Base-by-base conservation (phyloP, 371 early-diverging fungal genomes). In the Dichotomocladium elegans region DNA sequence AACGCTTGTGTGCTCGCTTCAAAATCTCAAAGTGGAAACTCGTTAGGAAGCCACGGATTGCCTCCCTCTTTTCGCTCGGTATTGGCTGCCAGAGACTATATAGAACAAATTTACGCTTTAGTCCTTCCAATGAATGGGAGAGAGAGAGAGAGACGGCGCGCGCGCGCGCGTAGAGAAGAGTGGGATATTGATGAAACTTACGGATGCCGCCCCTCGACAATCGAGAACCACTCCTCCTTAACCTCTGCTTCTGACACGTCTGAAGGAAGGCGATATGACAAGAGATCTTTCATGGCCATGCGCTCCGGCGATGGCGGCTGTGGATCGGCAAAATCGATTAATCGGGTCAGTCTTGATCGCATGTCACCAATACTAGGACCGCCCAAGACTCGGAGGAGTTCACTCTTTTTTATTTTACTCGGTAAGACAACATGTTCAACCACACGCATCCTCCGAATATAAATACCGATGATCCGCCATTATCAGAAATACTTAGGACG, bases 311-410 rank as follows among this genome's bases (percentile, higher is more conserved):
- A 34, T n/a, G 77, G 61, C 65, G 57, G 67, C 14, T 57, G 50
- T 15, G 65, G 58, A 26, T 64, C 64, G 12, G 46, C 57, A 11
- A 64, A 54, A 29, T 80, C 77, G 31, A 84, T 81, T 17, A 87
- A 58, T 9, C 85, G 69, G 22, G 81, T 77, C 14, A 84, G 49
- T 11, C 87, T 55, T 2, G 81, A 79, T 17, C 87, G 74, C 34
- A 87, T 68, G 57, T 87, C 87, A 26, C 87, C 87, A 55, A 87
- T 83, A 25, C 79, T 81, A 1, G 87, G 87, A 0, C 87, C 87
- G 22, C 85, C 87, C 5, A 87, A 62, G 5, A 82, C 80, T 41
- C 82, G 74, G 42, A 87, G 58, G 11, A 87, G 76, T 51, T 84
- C 85, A 47, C 77, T 76, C 49, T 68, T 41, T 19, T 31, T 22